A percentile compares a stretch with the other conserved stretches of the same genome.
Conservation (phyloP, 2,329 filamentous ascomycete genomes). For the Pseudogymnoascus sp. region DNA sequence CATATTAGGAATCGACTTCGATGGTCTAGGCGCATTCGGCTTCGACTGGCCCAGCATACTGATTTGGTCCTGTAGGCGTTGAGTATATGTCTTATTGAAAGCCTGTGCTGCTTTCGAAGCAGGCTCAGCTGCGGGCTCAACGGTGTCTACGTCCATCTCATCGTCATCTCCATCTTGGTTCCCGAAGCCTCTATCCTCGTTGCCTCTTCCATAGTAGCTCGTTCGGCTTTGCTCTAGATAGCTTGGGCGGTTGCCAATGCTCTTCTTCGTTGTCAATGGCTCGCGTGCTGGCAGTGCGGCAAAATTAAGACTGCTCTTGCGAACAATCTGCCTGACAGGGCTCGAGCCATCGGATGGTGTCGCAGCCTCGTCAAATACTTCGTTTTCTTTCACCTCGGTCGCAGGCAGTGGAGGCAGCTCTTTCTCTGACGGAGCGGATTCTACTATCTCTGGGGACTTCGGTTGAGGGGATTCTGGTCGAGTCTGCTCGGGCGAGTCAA, state of each 20-base stretch:
- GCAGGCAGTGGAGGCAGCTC: not conserved
- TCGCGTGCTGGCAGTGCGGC: slow-evolving; percentile 87
- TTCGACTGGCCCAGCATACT: slow-evolving; percentile 58
- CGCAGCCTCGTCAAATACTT: slow-evolving; percentile 13
- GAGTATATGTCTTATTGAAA: slow-evolving; percentile 87
- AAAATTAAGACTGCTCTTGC: slow-evolving; percentile 94
- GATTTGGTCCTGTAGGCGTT: slow-evolving; percentile 87
- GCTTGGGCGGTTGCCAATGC: slow-evolving; percentile 64
- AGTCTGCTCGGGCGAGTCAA: not conserved
- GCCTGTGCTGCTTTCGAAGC: slow-evolving; percentile 45
- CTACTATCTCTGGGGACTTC: not conserved
- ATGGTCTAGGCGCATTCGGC: slow-evolving; percentile 23
- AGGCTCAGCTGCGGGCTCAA: slow-evolving; percentile 30
- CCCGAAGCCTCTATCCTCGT: slow-evolving; percentile 47
- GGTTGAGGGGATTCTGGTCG: not conserved
- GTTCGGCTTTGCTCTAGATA: slow-evolving; percentile 66
- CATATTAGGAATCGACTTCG: slow-evolving; percentile 27
- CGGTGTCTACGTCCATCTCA: slow-evolving; percentile 44
- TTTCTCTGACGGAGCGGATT: not conserved
- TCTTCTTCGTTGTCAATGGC: slow-evolving; percentile 76
- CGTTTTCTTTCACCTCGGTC: not conserved
- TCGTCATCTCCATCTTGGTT: slow-evolving; percentile 39
- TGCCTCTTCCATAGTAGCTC: slow-evolving; percentile 67
- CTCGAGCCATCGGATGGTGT: slow-evolving; percentile 66
- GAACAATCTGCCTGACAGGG: slow-evolving; percentile 66